These are phyloP conservation scores for Solanum chaucha DNA, from an alignment of 257 asterid genomes.

Conservation along the genomic window DNA sequence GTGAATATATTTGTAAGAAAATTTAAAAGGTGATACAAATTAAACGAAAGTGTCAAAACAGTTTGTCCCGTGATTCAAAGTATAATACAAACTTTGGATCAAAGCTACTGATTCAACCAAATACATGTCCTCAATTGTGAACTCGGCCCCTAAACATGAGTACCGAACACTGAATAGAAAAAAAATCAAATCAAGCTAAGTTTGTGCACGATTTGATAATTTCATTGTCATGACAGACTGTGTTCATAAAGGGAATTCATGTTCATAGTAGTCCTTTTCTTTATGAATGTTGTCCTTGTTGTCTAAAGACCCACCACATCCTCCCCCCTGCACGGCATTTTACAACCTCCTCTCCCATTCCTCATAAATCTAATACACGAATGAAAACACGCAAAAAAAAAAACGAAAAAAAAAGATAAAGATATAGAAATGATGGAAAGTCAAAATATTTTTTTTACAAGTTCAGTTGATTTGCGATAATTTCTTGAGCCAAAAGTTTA, in stretches of 20 bases:
- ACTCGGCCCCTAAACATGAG: rapidly evolving
- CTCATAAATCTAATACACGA: background rate
- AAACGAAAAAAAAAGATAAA: background rate
- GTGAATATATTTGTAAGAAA: background rate
- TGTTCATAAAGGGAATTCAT: background rate
- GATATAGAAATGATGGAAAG: background rate
- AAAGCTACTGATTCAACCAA: background rate
- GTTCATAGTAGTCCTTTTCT: background rate
- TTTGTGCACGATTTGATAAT: background rate
- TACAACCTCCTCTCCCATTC: background rate
- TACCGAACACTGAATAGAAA: background rate
- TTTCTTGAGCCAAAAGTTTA: background rate
- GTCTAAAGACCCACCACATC: background rate
- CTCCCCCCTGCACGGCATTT: background rate
- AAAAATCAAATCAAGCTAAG: background rate
- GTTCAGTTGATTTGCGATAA: background rate
- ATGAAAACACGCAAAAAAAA: background rate
- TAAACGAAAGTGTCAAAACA: background rate
- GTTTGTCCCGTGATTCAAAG: background rate
- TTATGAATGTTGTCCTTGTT: background rate
- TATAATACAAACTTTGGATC: background rate
- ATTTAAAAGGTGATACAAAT: background rate
- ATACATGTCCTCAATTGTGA: background rate
- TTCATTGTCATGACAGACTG: background rate
- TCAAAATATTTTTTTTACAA: background rate